Percentiles rank a stretch among this genome's conserved stretches.
These are phyloP conservation scores for Debaryomyces robertsiae DNA, from an alignment of 1,139 yeast genomes.

Conservation along the genomic window DNA sequence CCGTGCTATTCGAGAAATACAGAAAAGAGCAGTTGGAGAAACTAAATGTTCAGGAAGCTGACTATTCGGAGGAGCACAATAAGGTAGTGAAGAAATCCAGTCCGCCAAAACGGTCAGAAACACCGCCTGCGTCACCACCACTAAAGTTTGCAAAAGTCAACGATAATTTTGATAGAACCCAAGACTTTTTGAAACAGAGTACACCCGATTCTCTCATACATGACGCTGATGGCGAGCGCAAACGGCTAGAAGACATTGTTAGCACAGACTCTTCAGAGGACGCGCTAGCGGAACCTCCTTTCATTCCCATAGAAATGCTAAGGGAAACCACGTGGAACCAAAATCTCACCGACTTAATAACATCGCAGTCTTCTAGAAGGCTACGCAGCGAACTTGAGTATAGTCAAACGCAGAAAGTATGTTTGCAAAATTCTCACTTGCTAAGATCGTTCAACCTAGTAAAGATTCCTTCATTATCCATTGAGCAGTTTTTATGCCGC, in stretches of 20 bases:
- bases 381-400: slow-evolving; percentile 24
- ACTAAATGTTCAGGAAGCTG: slow-evolving; percentile 18
- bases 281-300: slow-evolving; percentile 13
- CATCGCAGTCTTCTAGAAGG: slow-evolving; percentile 13
- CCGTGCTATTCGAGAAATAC: slow-evolving; percentile 28
- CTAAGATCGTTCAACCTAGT: slow-evolving; percentile 38
- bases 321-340: slow-evolving; percentile 11
- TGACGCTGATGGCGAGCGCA: slow-evolving; percentile 13
- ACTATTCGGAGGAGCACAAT: background rate
- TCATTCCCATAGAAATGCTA: slow-evolving; percentile 31
- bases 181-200: slow-evolving; percentile 13
- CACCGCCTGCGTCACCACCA: slow-evolving; percentile 25
- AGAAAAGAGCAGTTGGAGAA: slow-evolving; percentile 30
- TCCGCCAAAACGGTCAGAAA: slow-evolving; percentile 11
- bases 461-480: slow-evolving; percentile 37
- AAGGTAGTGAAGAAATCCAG: slow-evolving; percentile 2
- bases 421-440: slow-evolving; percentile 31
- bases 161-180: slow-evolving; percentile 10
- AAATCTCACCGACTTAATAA: slow-evolving; percentile 2
- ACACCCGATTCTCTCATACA: slow-evolving; percentile 17
- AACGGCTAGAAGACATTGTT: slow-evolving; percentile 6
- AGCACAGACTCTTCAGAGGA: slow-evolving; percentile 6
- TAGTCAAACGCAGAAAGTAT: slow-evolving; percentile 19
- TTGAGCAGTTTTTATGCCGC: slow-evolving; percentile 40
- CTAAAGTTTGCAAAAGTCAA: slow-evolving; percentile 22